Base-by-base conservation (phyloP, 2,329 filamentous ascomycete genomes). In the Aspergillus texensis region DNA sequence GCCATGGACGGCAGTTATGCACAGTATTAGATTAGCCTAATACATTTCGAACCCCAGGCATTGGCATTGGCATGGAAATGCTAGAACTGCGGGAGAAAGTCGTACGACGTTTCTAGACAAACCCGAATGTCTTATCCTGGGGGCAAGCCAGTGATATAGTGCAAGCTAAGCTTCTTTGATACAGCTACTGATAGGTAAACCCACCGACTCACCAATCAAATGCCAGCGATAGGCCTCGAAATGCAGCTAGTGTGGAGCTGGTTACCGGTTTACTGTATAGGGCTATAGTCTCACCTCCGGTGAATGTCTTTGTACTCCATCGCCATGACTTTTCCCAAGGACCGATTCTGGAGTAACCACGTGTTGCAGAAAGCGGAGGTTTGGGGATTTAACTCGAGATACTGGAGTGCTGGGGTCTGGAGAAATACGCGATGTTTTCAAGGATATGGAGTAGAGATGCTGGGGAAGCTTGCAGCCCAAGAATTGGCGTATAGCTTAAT, bases 391-490 rank as follows among this genome's bases (percentile, higher is more conserved):
- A 21, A 36, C 32, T 4, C 21, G n/a, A 11, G 32, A 55, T 32
- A 55, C 32, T 55, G 52, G 52, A 55, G 52, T 39, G 12, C 52
- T 55, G 52, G 52, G 36, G 52, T 55, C 32, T 39, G 52, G 52
- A 55, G 52, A 55, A 55, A 21, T 32, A 39, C n/a, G 52, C 32
- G 11, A 55, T 36, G 14, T 55, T 32, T 21, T 54, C 11, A 8
- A 14, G 28, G 52, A 16, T 26, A 55, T 55, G 52, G 52, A 55
- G 52, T 55, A 55, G 19, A 39, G 34, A 55, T 26, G 32, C 52
- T 55, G 52, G 52, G 52, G 52, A 54, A 54, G 24, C 26, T 32
- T 39, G 52, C 12, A 39, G 36, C 21, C 34, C 12, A 39, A 39
- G 32, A 9, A 21, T 55, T 55, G 52, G 34, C 19, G 34, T 21